Evolutionary conservation across 192 early-diverging fungal genomes (phyloP), one percentile per base, ranked within the genome.

Genomic region (Podila minutissima): DNA sequence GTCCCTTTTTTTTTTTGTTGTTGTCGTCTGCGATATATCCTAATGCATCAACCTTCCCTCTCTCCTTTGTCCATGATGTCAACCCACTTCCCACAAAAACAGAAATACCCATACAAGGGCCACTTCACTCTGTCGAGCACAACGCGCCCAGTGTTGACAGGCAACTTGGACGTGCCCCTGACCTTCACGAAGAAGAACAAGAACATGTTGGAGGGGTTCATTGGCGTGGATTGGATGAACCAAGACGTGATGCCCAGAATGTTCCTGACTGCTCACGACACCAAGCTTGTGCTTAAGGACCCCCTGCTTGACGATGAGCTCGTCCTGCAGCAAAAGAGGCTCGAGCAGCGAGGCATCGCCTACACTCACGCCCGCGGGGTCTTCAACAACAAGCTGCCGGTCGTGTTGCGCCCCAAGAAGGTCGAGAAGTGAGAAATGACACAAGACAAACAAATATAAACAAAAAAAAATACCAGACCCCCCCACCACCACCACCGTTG

Each of bases 41-140:
- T 46, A 3, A 46, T 8, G 53, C 20, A n/a, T 22, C 24, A 55
- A 24, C 24, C 51, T 4, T 53, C 51, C 19, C 19, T 22, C 53
- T 11, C 24, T n/a, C 53, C n/a, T 17, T 26, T 55, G 3, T 2
- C 24, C 53, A 24, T 55, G 53, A 24, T 55, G 53, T 46, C 41
- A 46, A 55, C n/a, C 9, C 53, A 22, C 24, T n/a, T 55, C 22
- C 22, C 19, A n/a, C 2, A 55, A 7, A 53, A 24, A 55, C 53
- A 55, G 53, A 55, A 55, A 55, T 55, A 55, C 11, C 53, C 53
- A n/a, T 55, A 55, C 53, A 55, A 55, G 53, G 53, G 53, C 53
- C 53, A 55, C 22, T 55, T 55, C 53, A 55, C 53, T n/a, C 53
- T 55, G 13, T 55, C 53, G 24, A 55, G 53, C 53, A 55, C 53